Evolutionary conservation across 75 land plant genomes (phyloP).

Genomic region (Larix kaempferi): DNA sequence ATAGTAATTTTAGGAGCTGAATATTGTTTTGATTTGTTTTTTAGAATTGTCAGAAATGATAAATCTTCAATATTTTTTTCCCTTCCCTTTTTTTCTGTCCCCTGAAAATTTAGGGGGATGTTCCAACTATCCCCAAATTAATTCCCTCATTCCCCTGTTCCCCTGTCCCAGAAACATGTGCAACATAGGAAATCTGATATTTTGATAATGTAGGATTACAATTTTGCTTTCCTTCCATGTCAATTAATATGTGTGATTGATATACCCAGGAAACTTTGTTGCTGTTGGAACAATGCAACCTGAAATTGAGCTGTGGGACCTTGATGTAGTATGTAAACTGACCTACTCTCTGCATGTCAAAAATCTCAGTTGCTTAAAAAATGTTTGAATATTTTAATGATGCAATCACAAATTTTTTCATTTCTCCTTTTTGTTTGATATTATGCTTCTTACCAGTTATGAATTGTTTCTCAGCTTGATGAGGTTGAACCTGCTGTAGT

Average conservation of each 20-base stretch:
- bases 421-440: background rate
- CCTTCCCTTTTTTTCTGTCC: background rate
- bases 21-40: no score
- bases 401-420: background rate
- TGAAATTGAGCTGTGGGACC: slow-evolving; percentile 97
- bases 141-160: background rate
- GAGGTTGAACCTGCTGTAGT: no score
- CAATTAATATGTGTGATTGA: background rate
- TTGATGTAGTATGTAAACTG: slow-evolving; percentile 50
- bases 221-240: background rate
- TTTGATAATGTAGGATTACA: background rate
- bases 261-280: slow-evolving; percentile 71
- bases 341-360: background rate
- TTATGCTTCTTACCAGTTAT: background rate
- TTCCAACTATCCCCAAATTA: no score
- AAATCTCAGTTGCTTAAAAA: background rate
- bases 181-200: background rate
- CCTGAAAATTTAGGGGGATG: background rate
- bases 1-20: no score
- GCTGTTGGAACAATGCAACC: slow-evolving; percentile 97
- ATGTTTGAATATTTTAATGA: background rate
- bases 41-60: no score
- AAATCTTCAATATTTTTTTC: no score
- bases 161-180: background rate
- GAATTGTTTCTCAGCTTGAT: background rate